Evolutionary conservation across 805 yeast genomes (phyloP), one percentile per base, ranked within the genome.

Genomic region (Babjeviella inositovora): DNA sequence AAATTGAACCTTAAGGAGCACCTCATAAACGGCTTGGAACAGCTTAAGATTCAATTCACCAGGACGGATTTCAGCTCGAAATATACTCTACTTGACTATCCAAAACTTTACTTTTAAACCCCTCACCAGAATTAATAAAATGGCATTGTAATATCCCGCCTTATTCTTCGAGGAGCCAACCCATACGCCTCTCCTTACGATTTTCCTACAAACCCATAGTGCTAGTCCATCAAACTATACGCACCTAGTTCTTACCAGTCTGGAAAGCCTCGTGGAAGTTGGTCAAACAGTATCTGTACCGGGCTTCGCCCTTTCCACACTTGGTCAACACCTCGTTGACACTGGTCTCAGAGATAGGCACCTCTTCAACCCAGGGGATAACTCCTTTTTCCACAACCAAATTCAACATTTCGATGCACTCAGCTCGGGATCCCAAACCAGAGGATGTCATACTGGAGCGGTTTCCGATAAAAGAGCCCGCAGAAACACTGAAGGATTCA

Each of bases 201-300:
- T n/a, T n/a, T n/a, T n/a, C n/a, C n/a, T n/a, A n/a, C n/a, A n/a
- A n/a, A n/a, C n/a, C n/a, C n/a, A n/a, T n/a, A n/a, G n/a, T n/a
- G n/a, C n/a, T n/a, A 8, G 18, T 9, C 9, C 8, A 9, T 16
- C 9, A 16, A 8, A 16, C 18, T 16, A 8, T 16, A 8, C 8
- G 18, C 18, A 16, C 9, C 9, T 16, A 16, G 18, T 16, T 15
- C 9, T 28, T 28, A 28, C 31, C 31, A 4, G 31, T 28, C 14
- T 49, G 49, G 25, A 60, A 61, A 6, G 55, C 62, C 38, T 59
- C 49, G 38, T 50, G 54, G 38, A 46, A 62, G 18, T 57, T 58
- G 23, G 66, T 61, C 30, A 62, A 54, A 12, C 57, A 60, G 32
- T 58, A 57, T 52, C 70, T 57, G 38, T 60, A 62, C 42, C 66